Evolutionary conservation across 176 grass and related monocot genomes (phyloP).

Genomic region (Thalia dealbata): DNA sequence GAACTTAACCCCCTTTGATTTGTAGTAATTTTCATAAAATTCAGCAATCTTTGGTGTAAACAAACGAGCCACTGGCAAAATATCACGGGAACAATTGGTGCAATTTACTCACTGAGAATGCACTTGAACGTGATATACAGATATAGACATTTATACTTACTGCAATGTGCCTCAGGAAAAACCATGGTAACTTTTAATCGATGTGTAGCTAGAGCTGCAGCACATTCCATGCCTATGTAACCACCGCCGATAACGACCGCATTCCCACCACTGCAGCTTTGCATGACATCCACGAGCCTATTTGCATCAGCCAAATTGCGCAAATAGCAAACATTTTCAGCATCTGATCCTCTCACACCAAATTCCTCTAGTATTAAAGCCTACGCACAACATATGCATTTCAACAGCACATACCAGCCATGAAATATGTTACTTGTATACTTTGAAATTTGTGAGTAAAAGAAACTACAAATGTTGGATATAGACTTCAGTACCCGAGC

Average conservation of each 20-base stretch:
- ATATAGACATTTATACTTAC: conserved; percentile 35
- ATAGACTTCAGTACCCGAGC: conserved; percentile 70
- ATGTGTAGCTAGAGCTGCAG: conserved; percentile 79
- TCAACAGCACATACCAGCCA: neutral
- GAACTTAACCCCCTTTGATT: conserved; percentile 68
- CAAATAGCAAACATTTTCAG: conserved; percentile 84
- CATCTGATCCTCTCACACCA: conserved; percentile 61
- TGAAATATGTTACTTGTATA: neutral
- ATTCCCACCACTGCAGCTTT: conserved; percentile 52
- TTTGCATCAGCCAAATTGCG: conserved; percentile 59
- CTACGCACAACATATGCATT: conserved; percentile 22
- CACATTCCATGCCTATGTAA: conserved; percentile 95
- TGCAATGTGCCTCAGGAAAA: conserved; percentile 92
- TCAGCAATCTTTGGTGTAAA: conserved; percentile 85
- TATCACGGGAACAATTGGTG: neutral
- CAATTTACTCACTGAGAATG: neutral
- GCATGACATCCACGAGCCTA: conserved; percentile 65
- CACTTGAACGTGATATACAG: neutral
- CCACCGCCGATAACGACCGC: conserved; percentile 95
- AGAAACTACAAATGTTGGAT: conserved; percentile 6
- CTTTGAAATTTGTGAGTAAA: neutral
- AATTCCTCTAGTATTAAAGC: conserved; percentile 90
- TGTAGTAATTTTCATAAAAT: conserved; percentile 85
- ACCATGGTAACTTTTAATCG: conserved; percentile 82
- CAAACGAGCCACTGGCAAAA: conserved; percentile 61